Base-by-base conservation (phyloP, 2,329 filamentous ascomycete genomes). In the Scedosporium apiospermum region DNA sequence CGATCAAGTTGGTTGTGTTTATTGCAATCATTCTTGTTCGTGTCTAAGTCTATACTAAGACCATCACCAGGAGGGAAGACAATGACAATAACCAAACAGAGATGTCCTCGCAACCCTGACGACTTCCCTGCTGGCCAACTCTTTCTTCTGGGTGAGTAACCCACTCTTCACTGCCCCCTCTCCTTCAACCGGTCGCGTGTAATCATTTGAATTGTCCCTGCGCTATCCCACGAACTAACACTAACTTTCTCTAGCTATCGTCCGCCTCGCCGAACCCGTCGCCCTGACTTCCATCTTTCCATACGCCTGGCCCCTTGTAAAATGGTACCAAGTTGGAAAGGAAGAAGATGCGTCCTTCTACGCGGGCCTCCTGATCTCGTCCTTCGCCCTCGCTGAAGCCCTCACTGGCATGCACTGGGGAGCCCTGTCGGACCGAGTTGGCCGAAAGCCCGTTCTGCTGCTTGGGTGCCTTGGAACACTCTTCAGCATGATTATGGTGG, bases 261-360 rank as follows among this genome's bases (percentile, higher is more conserved):
- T 96, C 71, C 91, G 93, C 66, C 85, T 97, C 67, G 90, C 92
- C 61, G 93, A 97, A 75, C 93, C 93, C 23, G 93, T 97, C 69
- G 92, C 93, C 60, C 83, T 97, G 66, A 96, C 92, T 1, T 95
- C 90, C 71, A 95, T 96, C 74, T 96, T 93, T 69, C 93, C 93
- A 21, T 97, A 96, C 74, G 90, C 90, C 64, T 96, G 89, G 89
- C 83, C 88, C 64, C 86, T 93, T 68, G 87, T 93, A 67, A 90
- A 90, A 74, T 81, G 86, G 68, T 91, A 91, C 74, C 71, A 90
- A 49, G 81, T 93, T 68, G 89, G 88, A 65, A 82, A 84, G 68
- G 84, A 86, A 67, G 78, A 84, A 75, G 85, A 93, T 84, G 90
- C 90, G 65, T 96, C 87, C 44, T 93, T 90, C 76, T 96, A 96